Conservation (phyloP, 2,329 filamentous ascomycete species). For the Thelonectria discophora region DNA sequence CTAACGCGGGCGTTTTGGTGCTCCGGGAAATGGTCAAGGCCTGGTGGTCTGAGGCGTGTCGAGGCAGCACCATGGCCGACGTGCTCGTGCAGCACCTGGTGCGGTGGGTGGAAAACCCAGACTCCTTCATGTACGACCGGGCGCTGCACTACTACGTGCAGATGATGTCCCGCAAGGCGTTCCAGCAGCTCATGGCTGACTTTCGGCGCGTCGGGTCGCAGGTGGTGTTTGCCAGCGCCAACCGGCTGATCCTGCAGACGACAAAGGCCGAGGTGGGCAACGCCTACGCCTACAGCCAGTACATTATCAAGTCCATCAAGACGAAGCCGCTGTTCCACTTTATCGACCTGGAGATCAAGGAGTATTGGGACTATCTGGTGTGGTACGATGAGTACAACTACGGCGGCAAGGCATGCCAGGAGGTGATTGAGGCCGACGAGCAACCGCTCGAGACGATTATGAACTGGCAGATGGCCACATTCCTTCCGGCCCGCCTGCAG, state of each 20-base stretch:
- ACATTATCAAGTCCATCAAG: constrained; percentile 97
- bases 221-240: constrained; percentile 92
- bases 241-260: constrained; percentile 89
- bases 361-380: constrained; percentile 98
- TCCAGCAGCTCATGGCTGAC: constrained; percentile 96
- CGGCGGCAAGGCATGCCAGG: constrained; percentile 88
- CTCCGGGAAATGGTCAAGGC: constrained; percentile 97
- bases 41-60: constrained; percentile 96
- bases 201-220: constrained; percentile 95
- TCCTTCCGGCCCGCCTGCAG: constrained; percentile 83
- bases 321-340: constrained; percentile 96
- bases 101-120: constrained; percentile 93
- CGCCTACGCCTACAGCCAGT: constrained; percentile 95
- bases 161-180: constrained; percentile 97
- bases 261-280: constrained; percentile 97
- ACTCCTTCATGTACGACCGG: constrained; percentile 94
- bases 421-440: constrained; percentile 76
- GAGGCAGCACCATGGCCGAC: constrained; percentile 92
- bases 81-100: constrained; percentile 97
- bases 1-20: constrained; percentile 89
- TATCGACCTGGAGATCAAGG: constrained; percentile 94
- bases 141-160: constrained; percentile 97
- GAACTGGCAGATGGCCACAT: constrained; percentile 97
- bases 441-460: constrained; percentile 91
- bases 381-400: constrained; percentile 99